Base-by-base conservation (phyloP, 495 filamentous ascomycete genomes). In the Penicillium malachiteum region DNA sequence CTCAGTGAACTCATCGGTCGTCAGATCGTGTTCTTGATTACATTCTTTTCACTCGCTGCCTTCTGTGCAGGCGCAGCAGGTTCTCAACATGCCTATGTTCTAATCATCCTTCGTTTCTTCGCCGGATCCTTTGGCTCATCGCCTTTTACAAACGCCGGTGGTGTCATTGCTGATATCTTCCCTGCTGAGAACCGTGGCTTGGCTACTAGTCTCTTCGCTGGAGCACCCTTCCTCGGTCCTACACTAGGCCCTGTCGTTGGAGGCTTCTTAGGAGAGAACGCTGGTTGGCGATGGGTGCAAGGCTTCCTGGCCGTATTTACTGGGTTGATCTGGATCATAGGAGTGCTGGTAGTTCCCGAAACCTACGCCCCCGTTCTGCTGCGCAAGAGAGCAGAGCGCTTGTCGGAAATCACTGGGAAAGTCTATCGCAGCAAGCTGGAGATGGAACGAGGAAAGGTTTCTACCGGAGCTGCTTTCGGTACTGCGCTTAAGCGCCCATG, bases 301-400 rank as follows among this genome's bases (percentile, higher is more conserved):
- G 54, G 61, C 6, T 50, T 64, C 45, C 44, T 64, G n/a, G 54
- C 50, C 8, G 35, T 47, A 7, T 57, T 59, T 33, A 31, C 45
- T 9, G 61, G 57, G 3, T 1, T 55, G 5, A 33, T 58, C 21
- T 59, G 68, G 41, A 54, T 78, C 26, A 43, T 71, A 0, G 53
- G 62, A 0, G 11, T 76, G 10, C 10, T 82, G 11, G 71, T 80
- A 46, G 68, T 83, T 26, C 73, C 70, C 0, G 85, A 88, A 64
- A 85, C 85, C 0, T 86, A 84, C 60, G 76, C 76, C 2, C 83
- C 82, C 0, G 71, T 79, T 26, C 63, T 87, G 10, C 76, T 87
- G 17, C 71, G 74, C 50, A 62, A 68, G 30, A 81, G 79, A 62
- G 75, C 81, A 21, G 77, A 77, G 56, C 52, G 33, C 11, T 26